Base-by-base conservation (phyloP, 192 early-diverging fungal genomes). In the Podila clonocystis region DNA sequence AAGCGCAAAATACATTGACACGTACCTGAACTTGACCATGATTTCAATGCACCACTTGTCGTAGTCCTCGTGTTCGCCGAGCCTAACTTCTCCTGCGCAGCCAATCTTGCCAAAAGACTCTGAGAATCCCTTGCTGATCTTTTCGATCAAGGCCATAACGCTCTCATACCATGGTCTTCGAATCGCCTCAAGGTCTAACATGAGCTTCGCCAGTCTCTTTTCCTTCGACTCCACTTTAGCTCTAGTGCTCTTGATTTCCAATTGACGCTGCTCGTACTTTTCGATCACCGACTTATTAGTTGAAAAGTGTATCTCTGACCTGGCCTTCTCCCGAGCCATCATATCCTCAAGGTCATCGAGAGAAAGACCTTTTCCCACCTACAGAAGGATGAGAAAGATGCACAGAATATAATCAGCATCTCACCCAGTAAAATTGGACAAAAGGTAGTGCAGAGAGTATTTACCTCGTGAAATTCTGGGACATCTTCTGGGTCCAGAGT, bases 21-120 rank as follows among this genome's bases (percentile, higher is more conserved):
- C 41, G 15, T 70, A 91, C 88, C 94, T 90, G 84, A 99, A 99
- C 77, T 96, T 95, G 62, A 99, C 98, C 8, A 90, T 83, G 65
- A 99, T 98, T 66, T 99, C 94, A 58, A 98, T 91, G 15, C 95
- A 95, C 96, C 97, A 99, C 74, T 92, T 88, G 64, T 91, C 92
- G 82, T 91, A 99, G 71, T 97, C 94, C 49, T 95, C 95, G 64
- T 90, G 88, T 64, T 87, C 85, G 57, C 85, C 83, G 4, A 93
- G 64, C 36, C 79, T 77, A 4, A 96, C 91, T 74, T 95, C 92
- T 20, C 93, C 95, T 24, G 89, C 91, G 75, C 93, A 95, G 20
- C 90, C 92, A 80, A 96, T 95, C 22, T 83, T 82, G 34, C 92
- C 86, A 74, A 99, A 95, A 50, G 93, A 90, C 4, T 74, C 74